Percentiles rank a stretch among this genome's conserved stretches.
phyloP scores from a whole-genome alignment of 2,329 filamentous ascomycete genomes.

The Ophiostoma montium region DNA sequence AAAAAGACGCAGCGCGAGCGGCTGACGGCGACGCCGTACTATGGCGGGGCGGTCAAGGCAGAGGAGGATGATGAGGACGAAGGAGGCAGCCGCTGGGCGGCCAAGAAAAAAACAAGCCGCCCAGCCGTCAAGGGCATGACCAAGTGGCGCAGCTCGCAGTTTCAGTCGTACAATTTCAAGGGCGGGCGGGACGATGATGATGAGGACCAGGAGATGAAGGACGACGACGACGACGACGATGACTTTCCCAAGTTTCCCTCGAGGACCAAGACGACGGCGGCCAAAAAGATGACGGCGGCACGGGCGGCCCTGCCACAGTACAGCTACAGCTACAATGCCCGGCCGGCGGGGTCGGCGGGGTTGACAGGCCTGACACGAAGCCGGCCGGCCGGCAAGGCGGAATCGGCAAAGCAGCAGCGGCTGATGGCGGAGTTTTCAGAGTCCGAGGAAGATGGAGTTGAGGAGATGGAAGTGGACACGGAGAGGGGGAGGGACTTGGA shows the following conservation, averaged over 20 bases:
- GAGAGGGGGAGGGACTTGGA: background rate
- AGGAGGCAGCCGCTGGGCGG: background rate
- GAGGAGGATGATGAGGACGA: slow-evolving; percentile 10
- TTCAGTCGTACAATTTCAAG: slow-evolving; percentile 11
- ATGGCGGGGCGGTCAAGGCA: background rate
- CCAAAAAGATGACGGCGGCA: background rate
- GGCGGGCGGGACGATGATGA: background rate
- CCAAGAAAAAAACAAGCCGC: slow-evolving; percentile 4
- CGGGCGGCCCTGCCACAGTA: slow-evolving; percentile 4
- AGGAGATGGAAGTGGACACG: background rate
- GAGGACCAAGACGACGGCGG: background rate
- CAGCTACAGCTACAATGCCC: background rate
- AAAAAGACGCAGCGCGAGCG: slow-evolving; percentile 2
- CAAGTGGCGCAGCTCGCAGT: slow-evolving; percentile 11
- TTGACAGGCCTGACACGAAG: background rate
- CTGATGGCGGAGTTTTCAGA: background rate
- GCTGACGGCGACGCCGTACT: background rate
- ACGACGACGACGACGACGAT: background rate
- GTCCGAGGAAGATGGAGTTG: background rate
- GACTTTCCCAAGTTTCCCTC: background rate
- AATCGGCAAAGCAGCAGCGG: background rate
- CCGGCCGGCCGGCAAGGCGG: background rate
- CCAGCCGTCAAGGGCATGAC: slow-evolving; percentile 13
- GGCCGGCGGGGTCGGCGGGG: background rate
- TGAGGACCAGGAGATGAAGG: background rate